Conservation (phyloP, 2,329 filamentous ascomycete genomes). For the Penicillium sp. region DNA sequence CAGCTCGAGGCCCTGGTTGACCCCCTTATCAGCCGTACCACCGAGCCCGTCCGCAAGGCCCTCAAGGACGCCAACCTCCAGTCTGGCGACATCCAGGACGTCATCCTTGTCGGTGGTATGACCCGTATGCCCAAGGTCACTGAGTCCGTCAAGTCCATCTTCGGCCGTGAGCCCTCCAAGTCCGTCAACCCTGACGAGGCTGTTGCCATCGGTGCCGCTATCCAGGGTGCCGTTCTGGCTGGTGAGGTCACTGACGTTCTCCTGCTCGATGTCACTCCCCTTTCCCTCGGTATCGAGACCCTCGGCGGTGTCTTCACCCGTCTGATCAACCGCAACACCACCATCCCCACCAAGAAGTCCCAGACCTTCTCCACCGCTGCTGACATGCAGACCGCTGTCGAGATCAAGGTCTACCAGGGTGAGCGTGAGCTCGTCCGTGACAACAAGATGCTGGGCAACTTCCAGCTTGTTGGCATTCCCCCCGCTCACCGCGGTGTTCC, state of each 20-base stretch:
- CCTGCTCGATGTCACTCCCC: conserved; percentile 90
- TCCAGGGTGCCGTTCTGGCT: conserved; percentile 93
- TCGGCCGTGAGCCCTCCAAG: conserved; percentile 94
- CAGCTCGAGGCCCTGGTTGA: conserved; percentile 94
- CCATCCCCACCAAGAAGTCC: conserved; percentile 98
- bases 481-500: conserved; percentile 95
- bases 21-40: conserved; percentile 78
- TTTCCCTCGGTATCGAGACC: conserved; percentile 97
- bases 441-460: conserved; percentile 99
- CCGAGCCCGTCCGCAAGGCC: conserved; percentile 93
- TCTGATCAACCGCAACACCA: conserved; percentile 98
- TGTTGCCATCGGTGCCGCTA: conserved; percentile 94
- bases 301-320: conserved; percentile 97
- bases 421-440: conserved; percentile 98
- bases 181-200: conserved; percentile 98
- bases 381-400: conserved; percentile 97
- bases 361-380: conserved; percentile 97
- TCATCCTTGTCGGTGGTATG: conserved; percentile 98
- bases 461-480: conserved; percentile 97
- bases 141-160: conserved; percentile 94
- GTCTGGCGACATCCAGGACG: conserved; percentile 93
- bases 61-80: conserved; percentile 91
- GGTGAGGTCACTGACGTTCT: conserved; percentile 96
- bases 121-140: conserved; percentile 98
- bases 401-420: conserved; percentile 99